phyloP scores from a whole-genome alignment of 345 rosid species.

The Ricinus communis region DNA sequence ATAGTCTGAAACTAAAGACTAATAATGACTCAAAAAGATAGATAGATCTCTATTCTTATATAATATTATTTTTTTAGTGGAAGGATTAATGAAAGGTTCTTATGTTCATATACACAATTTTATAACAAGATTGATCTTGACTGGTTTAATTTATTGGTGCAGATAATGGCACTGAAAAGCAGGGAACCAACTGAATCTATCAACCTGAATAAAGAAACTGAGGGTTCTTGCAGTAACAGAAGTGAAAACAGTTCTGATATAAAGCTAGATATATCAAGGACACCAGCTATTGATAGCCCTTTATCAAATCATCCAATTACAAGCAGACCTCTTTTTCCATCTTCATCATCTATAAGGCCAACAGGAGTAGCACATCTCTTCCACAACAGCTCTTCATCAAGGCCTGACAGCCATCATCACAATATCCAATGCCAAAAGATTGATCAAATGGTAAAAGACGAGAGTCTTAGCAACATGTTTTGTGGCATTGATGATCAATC shows the following conservation, averaged over 20 bases:
- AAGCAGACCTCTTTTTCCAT: slow-evolving; percentile 63
- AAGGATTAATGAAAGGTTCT: background rate
- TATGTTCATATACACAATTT: background rate
- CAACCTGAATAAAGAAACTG: slow-evolving; percentile 93
- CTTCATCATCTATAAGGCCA: slow-evolving; percentile 44
- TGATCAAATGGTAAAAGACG: slow-evolving; percentile 78
- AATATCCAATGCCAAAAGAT: slow-evolving; percentile 39
- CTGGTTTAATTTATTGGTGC: slow-evolving; percentile 20
- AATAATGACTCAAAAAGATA: slow-evolving; percentile 11
- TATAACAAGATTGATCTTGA: slow-evolving; percentile 14
- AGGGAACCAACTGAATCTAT: slow-evolving; percentile 84
- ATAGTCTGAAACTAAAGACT: slow-evolving; percentile 2
- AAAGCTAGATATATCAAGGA: slow-evolving; percentile 73
- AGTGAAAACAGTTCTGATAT: slow-evolving; percentile 92
- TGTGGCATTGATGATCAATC: slow-evolving; percentile 86
- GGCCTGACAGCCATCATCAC: slow-evolving; percentile 13
- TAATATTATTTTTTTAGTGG: background rate
- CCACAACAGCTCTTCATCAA: slow-evolving; percentile 27
- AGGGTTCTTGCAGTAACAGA: slow-evolving; percentile 88
- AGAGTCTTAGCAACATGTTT: slow-evolving; percentile 84
- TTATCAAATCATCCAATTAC: slow-evolving; percentile 41
- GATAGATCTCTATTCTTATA: background rate
- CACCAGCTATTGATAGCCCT: slow-evolving; percentile 77
- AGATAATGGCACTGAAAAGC: slow-evolving; percentile 84
- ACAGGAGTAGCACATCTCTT: slow-evolving; percentile 49